phyloP scores from a whole-genome alignment of 169 alveolate species.

The Miamiensis avidus region DNA sequence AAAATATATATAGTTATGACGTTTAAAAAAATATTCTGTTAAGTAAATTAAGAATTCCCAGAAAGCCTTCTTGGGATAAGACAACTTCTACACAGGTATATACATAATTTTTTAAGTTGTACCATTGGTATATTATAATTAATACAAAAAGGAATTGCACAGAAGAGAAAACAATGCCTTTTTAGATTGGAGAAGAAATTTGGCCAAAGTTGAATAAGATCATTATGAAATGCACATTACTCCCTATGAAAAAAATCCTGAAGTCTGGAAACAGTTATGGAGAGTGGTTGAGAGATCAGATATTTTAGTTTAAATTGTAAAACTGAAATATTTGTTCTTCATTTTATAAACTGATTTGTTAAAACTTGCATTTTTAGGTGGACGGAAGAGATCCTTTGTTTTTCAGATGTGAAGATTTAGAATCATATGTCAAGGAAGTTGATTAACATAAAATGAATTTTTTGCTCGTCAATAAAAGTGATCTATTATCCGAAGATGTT shows the following conservation, averaged over 20 bases:
- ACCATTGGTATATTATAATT: neutral
- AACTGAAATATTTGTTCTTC: too few relatives aligned
- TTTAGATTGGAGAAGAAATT: conserved; percentile 87
- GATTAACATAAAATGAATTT: conserved; percentile 87
- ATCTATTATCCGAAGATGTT: conserved; percentile 87
- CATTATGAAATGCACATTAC: conserved; percentile 91
- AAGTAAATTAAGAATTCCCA: conserved; percentile 75
- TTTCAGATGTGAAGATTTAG: conserved; percentile 85
- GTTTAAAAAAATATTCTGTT: conserved; percentile 51
- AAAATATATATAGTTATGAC: conserved; percentile 52
- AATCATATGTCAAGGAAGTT: conserved; percentile 88
- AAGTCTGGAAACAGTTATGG: conserved; percentile 99
- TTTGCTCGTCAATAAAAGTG: conserved; percentile 94
- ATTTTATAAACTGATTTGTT: neutral
- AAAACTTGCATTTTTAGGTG: neutral
- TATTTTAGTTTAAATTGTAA: conserved; percentile 92
- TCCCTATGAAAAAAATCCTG: conserved; percentile 98
- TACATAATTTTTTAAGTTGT: too few relatives aligned
- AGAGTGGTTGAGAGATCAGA: conserved; percentile 96
- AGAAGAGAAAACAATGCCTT: conserved; percentile 83
- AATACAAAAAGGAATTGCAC: conserved; percentile 53
- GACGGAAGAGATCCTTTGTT: conserved; percentile 98
- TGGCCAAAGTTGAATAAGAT: conserved; percentile 91
- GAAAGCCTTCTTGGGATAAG: conserved; percentile 81
- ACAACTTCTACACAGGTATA: conserved; percentile 54